phyloP scores from a whole-genome alignment of 106 monocot genomes.

The Posidonia australis region DNA sequence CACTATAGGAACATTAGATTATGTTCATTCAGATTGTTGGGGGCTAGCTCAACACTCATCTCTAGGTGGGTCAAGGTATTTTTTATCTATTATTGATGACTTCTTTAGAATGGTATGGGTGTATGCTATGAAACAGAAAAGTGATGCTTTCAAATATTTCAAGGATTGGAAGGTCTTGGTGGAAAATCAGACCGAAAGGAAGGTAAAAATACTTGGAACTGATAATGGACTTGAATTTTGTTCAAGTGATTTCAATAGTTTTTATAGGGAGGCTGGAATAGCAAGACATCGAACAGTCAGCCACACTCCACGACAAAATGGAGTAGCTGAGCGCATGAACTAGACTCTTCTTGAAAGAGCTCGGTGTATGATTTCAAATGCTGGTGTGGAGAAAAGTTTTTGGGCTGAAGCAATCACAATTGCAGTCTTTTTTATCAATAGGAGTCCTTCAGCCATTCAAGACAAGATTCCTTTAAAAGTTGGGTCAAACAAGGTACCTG shows the following conservation, averaged over 20 bases:
- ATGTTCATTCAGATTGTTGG: slow-evolving; percentile 8
- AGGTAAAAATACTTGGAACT: background rate
- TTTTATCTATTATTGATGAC: slow-evolving; percentile 1
- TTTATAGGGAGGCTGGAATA: background rate
- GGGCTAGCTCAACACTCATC: slow-evolving; percentile 8
- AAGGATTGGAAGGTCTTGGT: background rate
- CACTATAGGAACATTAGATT: slow-evolving; percentile 1
- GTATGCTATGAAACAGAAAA: background rate
- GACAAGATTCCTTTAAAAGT: background rate
- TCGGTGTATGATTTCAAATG: background rate
- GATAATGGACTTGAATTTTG: background rate
- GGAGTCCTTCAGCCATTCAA: background rate
- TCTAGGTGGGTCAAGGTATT: slow-evolving; percentile 7
- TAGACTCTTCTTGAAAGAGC: background rate
- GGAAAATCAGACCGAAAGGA: background rate
- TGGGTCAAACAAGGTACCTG: background rate
- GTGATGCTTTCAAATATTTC: background rate
- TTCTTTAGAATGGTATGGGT: slow-evolving; percentile 2
- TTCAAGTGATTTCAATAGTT: background rate
- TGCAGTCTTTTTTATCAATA: background rate
- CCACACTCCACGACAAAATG: background rate
- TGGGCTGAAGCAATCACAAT: background rate
- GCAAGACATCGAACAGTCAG: background rate
- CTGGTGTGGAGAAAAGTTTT: background rate
- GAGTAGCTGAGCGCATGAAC: no score